Conservation (phyloP, 495 filamentous ascomycete species). For the Thozetella sp. region DNA sequence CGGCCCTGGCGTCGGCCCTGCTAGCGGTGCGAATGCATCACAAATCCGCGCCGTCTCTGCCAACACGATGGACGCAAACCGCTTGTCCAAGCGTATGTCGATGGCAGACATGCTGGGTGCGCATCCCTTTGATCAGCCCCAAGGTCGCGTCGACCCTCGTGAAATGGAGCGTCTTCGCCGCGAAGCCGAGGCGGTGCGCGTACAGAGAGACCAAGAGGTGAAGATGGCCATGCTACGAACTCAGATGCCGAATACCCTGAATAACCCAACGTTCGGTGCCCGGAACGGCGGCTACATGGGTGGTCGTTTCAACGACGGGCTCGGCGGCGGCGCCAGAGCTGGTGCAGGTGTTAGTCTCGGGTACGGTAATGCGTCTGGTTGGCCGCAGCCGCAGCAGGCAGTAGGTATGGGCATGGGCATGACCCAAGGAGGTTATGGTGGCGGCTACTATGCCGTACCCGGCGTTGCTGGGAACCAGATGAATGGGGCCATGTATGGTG, state of each 20-base stretch:
- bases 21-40: not conserved
- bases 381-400: slow-evolving; percentile 10
- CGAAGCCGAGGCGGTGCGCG: slow-evolving; percentile 33
- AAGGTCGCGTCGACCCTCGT: slow-evolving; percentile 25
- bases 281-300: slow-evolving; percentile 47
- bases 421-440: slow-evolving; percentile 8
- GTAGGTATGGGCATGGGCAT: slow-evolving; percentile 18
- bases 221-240: slow-evolving; percentile 40
- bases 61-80: slow-evolving; percentile 23
- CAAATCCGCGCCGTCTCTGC: not conserved
- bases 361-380: slow-evolving; percentile 10
- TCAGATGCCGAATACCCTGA: slow-evolving; percentile 39
- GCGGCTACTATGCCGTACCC: slow-evolving; percentile 11
- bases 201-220: slow-evolving; percentile 29
- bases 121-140: slow-evolving; percentile 46
- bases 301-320: slow-evolving; percentile 52
- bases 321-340: slow-evolving; percentile 28
- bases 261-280: slow-evolving; percentile 20
- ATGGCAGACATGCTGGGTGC: slow-evolving; percentile 66
- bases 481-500: slow-evolving; percentile 19
- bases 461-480: slow-evolving; percentile 5
- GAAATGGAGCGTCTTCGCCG: slow-evolving; percentile 30
- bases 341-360: slow-evolving; percentile 10
- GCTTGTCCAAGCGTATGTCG: slow-evolving; percentile 47
- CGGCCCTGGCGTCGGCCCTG: slow-evolving; percentile 13